These are phyloP conservation scores for Wickerhamomyces alni DNA, from an alignment of 805 yeast species.

Conservation along the genomic window DNA sequence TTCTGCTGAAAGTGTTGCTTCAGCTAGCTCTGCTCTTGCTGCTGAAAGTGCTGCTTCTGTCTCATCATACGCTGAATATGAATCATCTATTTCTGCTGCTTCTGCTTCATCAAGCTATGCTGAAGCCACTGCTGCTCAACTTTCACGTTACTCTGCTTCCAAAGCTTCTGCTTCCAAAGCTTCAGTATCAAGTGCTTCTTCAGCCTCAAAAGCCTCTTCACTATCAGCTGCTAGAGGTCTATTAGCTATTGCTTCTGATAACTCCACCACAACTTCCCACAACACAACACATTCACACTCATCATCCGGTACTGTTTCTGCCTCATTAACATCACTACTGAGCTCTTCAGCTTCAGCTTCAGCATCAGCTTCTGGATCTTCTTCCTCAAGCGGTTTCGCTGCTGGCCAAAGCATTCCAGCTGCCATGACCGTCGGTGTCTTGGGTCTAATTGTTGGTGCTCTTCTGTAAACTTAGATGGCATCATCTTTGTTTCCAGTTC, in stretches of 20 bases:
- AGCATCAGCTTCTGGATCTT: conserved; percentile 26
- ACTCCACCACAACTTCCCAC: conserved; percentile 21
- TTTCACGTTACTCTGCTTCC: conserved; percentile 13
- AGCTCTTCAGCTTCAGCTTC: conserved; percentile 20
- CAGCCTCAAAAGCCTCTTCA: conserved; percentile 15
- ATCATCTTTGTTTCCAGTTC: not conserved
- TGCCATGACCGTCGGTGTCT: conserved; percentile 20
- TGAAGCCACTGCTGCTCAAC: conserved; percentile 13
- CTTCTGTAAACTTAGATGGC: conserved; percentile 10
- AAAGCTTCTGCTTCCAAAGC: conserved; percentile 13
- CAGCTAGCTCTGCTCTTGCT: conserved; percentile 18
- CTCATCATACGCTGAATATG: conserved; percentile 10
- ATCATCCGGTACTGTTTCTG: conserved; percentile 15
- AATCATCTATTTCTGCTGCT: conserved; percentile 13
- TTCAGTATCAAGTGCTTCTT: conserved; percentile 3
- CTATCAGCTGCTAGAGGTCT: conserved; percentile 32
- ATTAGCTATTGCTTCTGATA: conserved; percentile 36
- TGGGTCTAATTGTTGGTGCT: conserved; percentile 24
- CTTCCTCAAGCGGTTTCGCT: conserved; percentile 29
- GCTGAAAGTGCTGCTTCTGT: conserved; percentile 6
- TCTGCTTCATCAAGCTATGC: conserved; percentile 14
- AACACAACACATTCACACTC: conserved; percentile 14
- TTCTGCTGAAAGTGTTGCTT: conserved; percentile 8
- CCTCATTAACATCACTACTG: conserved; percentile 17
- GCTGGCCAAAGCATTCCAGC: conserved; percentile 19